Evolutionary conservation across 352 stramenopile genomes (phyloP).

Genomic region (Phytophthora sansomeana): DNA sequence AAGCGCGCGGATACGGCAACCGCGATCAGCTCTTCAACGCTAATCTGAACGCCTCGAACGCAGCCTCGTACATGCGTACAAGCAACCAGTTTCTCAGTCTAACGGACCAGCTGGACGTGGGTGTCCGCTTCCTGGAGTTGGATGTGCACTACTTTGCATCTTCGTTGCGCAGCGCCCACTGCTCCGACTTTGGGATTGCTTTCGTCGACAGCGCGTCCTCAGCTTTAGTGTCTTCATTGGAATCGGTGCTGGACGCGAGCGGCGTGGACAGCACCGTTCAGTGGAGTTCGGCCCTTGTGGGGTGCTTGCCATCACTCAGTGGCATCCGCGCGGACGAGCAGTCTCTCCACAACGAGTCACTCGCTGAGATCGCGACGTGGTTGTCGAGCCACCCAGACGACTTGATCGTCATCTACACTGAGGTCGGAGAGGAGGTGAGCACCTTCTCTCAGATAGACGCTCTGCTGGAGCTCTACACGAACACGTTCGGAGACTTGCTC

Average conservation of each 20-base stretch:
- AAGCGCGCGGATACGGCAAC: slow-evolving; percentile 65
- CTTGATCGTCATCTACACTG: slow-evolving; percentile 57
- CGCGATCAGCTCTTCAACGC: slow-evolving; percentile 71
- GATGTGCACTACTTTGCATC: slow-evolving; percentile 78
- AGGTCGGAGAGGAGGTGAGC: slow-evolving; percentile 50
- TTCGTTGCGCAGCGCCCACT: slow-evolving; percentile 64
- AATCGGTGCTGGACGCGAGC: slow-evolving; percentile 42
- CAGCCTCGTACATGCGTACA: slow-evolving; percentile 58
- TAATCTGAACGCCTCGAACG: slow-evolving; percentile 50
- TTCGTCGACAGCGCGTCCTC: slow-evolving; percentile 50
- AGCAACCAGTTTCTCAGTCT: slow-evolving; percentile 76
- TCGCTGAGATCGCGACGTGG: slow-evolving; percentile 65
- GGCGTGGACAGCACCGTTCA: slow-evolving; percentile 38
- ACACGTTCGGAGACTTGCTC: slow-evolving; percentile 50
- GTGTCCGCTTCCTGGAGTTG: slow-evolving; percentile 72
- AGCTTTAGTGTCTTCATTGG: slow-evolving; percentile 36
- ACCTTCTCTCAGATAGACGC: slow-evolving; percentile 47
- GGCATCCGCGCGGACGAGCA: slow-evolving; percentile 75
- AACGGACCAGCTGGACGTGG: slow-evolving; percentile 75
- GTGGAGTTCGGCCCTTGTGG: slow-evolving; percentile 57
- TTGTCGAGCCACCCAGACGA: slow-evolving; percentile 50
- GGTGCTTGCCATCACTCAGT: slow-evolving; percentile 72
- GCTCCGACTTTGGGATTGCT: slow-evolving; percentile 52
- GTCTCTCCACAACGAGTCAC: slow-evolving; percentile 49
- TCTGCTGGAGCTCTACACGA: slow-evolving; percentile 49